A percentile compares a stretch with the other conserved stretches of the same genome.
Conservation (phyloP, 2,329 filamentous ascomycete species). For the Epichloe aotearoae region DNA sequence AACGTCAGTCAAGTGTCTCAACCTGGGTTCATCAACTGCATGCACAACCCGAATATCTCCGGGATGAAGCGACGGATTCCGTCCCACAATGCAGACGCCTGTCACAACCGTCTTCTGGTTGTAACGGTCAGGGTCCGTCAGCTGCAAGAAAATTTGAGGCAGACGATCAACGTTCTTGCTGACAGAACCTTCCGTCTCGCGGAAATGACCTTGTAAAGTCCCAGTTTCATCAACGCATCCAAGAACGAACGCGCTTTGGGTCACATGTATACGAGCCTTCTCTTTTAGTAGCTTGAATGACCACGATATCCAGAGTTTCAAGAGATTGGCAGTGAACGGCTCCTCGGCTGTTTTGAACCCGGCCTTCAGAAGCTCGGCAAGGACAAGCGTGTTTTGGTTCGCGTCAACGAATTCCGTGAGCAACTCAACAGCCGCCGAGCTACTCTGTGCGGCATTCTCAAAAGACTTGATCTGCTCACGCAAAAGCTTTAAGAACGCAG, state of each 20-base stretch:
- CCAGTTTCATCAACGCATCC: conserved; percentile 80
- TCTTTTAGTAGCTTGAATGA: conserved; percentile 83
- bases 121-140: conserved; percentile 45
- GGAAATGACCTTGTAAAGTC: conserved; percentile 57
- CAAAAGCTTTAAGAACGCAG: conserved; percentile 55
- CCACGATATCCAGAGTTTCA: conserved; percentile 81
- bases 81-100: conserved; percentile 70
- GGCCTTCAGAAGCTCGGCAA: conserved; percentile 64
- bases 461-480: conserved; percentile 54
- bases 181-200: conserved; percentile 25
- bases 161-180: conserved; percentile 38
- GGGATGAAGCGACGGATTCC: conserved; percentile 87
- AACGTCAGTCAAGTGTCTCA: conserved; percentile 70
- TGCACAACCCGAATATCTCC: conserved; percentile 82
- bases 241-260: conserved; percentile 74
- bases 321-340: conserved; percentile 67
- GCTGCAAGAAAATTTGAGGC: conserved; percentile 82
- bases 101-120: conserved; percentile 50
- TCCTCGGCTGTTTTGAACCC: conserved; percentile 66
- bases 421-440: conserved; percentile 49
- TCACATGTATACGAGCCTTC: conserved; percentile 73
- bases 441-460: conserved; percentile 54
- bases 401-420: conserved; percentile 70
- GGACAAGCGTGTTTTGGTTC: conserved; percentile 62
- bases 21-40: conserved; percentile 60